These are phyloP conservation scores for Dothideomycetes sp. DNA, from an alignment of 2,329 filamentous ascomycete species.

Conservation along the genomic window DNA sequence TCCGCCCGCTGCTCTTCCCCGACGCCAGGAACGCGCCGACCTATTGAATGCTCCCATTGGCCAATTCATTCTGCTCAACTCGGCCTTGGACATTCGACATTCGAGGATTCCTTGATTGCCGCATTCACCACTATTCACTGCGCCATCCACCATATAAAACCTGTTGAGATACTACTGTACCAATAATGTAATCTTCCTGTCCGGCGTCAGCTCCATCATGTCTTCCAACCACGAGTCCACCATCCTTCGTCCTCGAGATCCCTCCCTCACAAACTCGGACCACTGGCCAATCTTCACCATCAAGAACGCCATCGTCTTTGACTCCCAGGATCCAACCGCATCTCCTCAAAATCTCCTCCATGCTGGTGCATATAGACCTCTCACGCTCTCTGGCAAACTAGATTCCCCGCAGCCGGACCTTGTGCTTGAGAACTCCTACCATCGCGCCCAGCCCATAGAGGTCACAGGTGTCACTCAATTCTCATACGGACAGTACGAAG, in stretches of 20 bases:
- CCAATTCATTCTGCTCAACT: too few relatives aligned
- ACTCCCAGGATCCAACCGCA: slow-evolving; percentile 34
- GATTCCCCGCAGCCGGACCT: slow-evolving; percentile 35
- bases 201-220: too few relatives aligned
- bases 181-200: too few relatives aligned
- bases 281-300: slow-evolving; percentile 54
- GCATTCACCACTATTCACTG: too few relatives aligned
- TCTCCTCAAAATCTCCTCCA: slow-evolving; percentile 48
- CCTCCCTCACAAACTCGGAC: slow-evolving; percentile 26
- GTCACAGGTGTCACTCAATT: slow-evolving; percentile 40
- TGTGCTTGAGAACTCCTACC: slow-evolving; percentile 5
- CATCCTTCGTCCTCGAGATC: slow-evolving; percentile 30
- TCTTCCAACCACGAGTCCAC: slow-evolving; percentile 17
- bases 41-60: too few relatives aligned
- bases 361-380: slow-evolving; percentile 48
- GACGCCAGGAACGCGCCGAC: too few relatives aligned
- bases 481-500: slow-evolving; percentile 42
- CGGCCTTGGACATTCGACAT: too few relatives aligned
- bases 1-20: too few relatives aligned
- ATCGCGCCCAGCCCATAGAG: slow-evolving; percentile 32
- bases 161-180: too few relatives aligned
- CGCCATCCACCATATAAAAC: too few relatives aligned
- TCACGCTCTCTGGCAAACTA: slow-evolving; percentile 50
- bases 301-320: slow-evolving; percentile 48
- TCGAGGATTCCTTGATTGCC: too few relatives aligned